Evolutionary conservation across 192 early-diverging fungal species (phyloP).

Genomic region (Podila horticola): DNA sequence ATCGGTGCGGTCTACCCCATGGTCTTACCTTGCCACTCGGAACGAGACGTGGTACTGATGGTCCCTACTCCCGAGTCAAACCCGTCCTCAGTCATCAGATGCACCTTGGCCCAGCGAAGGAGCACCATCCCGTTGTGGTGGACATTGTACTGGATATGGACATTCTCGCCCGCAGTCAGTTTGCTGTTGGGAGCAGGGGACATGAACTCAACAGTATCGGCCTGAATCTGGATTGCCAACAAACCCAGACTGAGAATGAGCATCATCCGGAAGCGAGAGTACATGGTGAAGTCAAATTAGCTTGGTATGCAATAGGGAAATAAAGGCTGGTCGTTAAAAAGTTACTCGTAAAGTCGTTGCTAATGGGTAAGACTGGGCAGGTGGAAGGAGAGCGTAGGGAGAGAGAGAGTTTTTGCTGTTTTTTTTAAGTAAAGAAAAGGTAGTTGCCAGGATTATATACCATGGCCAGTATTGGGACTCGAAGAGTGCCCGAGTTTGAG

Average conservation of each 20-base stretch:
- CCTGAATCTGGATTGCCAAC: conserved; percentile 1
- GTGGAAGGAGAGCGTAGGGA: not conserved
- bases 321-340: not conserved
- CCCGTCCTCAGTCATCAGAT: conserved; percentile 34
- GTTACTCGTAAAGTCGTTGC: too few relatives aligned
- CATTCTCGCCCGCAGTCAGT: conserved; percentile 1
- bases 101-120: conserved; percentile 32
- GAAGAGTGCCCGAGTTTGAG: too few relatives aligned
- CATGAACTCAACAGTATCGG: conserved; percentile 25
- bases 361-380: not conserved
- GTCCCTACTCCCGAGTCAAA: conserved; percentile 30
- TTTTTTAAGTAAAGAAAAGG: not conserved
- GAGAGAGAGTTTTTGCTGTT: not conserved
- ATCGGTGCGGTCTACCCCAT: not conserved
- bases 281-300: too few relatives aligned
- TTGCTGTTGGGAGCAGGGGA: conserved; percentile 18
- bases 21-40: conserved; percentile 21
- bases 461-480: too few relatives aligned
- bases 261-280: too few relatives aligned
- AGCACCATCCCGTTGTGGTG: conserved; percentile 35
- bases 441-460: not conserved
- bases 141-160: conserved; percentile 26
- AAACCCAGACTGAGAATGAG: conserved; percentile 1
- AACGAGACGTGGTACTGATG: conserved; percentile 5
- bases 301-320: too few relatives aligned